Conservation (phyloP, 139 green algal species). For the Zygnema cylindricum region DNA sequence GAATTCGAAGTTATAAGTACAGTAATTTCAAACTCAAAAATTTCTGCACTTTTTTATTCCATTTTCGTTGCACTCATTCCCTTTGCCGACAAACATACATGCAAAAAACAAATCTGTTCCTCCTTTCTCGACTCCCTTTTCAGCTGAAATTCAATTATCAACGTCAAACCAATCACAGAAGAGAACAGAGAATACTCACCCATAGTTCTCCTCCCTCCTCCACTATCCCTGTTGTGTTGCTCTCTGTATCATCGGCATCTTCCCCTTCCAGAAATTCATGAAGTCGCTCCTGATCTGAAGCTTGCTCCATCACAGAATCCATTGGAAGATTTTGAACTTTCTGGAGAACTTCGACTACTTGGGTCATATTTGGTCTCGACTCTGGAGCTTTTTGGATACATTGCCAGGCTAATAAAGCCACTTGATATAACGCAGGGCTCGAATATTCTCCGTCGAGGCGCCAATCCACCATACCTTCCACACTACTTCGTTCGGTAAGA, state of each 20-base stretch:
- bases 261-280: neutral
- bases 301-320: neutral
- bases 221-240: neutral
- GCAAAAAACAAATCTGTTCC: too few species aligned
- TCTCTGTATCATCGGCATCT: neutral
- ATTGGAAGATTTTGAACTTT: slow-evolving; percentile 26
- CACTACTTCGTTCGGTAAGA: slow-evolving; percentile 26
- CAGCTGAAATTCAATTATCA: too few species aligned
- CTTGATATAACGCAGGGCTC: slow-evolving; percentile 32
- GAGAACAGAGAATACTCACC: too few species aligned
- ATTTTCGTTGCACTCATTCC: neutral
- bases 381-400: slow-evolving; percentile 39
- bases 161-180: too few species aligned
- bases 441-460: slow-evolving; percentile 7
- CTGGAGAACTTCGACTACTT: slow-evolving; percentile 22
- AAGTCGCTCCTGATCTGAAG: neutral
- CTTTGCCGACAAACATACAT: neutral
- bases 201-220: neutral
- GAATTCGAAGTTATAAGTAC: neutral
- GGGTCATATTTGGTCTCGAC: slow-evolving; percentile 16
- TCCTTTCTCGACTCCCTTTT: too few species aligned
- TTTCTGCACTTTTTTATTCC: neutral
- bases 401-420: slow-evolving; percentile 39
- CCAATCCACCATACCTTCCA: slow-evolving; percentile 43
- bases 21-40: neutral